Evolutionary conservation across 345 rosid species (phyloP).

Genomic region (Citrus inodora): DNA sequence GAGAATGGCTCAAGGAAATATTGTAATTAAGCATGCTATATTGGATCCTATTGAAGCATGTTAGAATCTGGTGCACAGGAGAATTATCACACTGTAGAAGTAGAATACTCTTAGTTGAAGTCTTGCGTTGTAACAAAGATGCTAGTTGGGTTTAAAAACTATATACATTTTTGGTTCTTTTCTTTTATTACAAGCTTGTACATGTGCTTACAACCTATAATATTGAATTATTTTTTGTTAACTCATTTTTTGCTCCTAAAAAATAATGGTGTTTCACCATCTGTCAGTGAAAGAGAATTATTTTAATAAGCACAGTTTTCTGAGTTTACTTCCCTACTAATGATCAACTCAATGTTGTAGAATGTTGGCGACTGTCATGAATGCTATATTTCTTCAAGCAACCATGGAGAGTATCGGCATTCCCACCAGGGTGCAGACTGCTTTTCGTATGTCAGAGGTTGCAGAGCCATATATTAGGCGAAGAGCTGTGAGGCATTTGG

Average conservation of each 20-base stretch:
- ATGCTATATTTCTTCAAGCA: constrained; percentile 92
- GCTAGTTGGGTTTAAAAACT: background rate
- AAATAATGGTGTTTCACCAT: background rate
- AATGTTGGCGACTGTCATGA: constrained; percentile 98
- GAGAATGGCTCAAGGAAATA: background rate
- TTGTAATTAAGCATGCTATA: background rate
- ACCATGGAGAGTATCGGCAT: constrained; percentile 98
- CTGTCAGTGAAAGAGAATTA: background rate
- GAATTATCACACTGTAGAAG: background rate
- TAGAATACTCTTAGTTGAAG: background rate
- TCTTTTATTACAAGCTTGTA: background rate
- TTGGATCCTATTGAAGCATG: background rate
- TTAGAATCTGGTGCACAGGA: background rate
- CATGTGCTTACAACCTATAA: background rate
- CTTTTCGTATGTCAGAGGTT: constrained; percentile 95
- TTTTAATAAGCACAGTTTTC: background rate
- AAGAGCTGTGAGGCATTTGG: constrained; percentile 85
- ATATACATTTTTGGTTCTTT: no score
- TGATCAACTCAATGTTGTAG: constrained; percentile 31
- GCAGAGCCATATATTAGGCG: constrained; percentile 95
- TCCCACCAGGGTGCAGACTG: constrained; percentile 91
- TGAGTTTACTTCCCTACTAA: background rate
- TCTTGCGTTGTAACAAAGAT: background rate
- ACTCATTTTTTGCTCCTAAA: background rate
- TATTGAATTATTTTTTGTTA: background rate